phyloP scores from a whole-genome alignment of 768 basidiomycete genomes.

The Macrocybe gigantea region DNA sequence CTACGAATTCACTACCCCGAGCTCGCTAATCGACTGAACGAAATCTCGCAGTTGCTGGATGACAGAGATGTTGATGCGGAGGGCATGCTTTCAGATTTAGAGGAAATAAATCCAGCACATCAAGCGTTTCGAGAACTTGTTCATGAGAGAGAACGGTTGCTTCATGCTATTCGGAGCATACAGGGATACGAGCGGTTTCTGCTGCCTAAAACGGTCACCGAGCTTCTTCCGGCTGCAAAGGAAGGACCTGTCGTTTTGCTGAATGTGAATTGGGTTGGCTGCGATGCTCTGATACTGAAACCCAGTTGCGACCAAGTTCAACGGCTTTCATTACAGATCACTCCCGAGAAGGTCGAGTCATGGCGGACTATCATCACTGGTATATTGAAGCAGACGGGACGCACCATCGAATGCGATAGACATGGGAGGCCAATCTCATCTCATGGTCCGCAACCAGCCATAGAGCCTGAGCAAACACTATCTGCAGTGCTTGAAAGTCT shows the following conservation, averaged over 20 bases:
- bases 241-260: conserved; percentile 26
- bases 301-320: no score
- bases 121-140: not conserved
- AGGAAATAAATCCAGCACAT: not conserved
- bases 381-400: no score
- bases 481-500: no score
- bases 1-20: conserved; percentile 10
- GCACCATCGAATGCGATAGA: no score
- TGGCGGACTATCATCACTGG: no score
- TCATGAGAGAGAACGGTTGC: not conserved
- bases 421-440: no score
- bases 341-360: no score
- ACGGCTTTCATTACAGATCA: no score
- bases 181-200: not conserved
- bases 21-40: not conserved
- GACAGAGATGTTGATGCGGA: no score
- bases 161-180: not conserved
- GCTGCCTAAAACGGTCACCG: conserved; percentile 7
- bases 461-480: no score
- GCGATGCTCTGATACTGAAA: conserved; percentile 12
- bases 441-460: no score
- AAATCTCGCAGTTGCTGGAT: not conserved
- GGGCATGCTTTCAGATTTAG: not conserved
- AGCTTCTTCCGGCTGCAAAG: conserved; percentile 14
- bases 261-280: conserved; percentile 17